phyloP scores from a whole-genome alignment of 495 filamentous ascomycete species.

The Hamigera avellanea region DNA sequence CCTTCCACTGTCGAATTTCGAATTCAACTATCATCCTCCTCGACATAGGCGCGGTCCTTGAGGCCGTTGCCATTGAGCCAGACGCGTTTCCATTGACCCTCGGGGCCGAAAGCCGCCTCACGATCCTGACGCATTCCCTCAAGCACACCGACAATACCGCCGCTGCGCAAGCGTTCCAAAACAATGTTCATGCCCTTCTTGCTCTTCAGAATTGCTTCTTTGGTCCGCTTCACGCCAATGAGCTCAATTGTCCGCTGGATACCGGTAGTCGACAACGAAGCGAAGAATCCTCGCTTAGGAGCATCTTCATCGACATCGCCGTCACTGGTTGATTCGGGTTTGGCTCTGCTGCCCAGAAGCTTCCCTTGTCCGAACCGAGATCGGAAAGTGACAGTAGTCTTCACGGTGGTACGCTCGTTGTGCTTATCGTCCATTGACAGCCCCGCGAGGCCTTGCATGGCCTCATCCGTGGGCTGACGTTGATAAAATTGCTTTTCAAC shows the following conservation, averaged over 20 bases:
- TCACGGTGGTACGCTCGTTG: constrained; percentile 64
- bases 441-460: constrained; percentile 10
- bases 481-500: constrained; percentile 78
- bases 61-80: constrained; percentile 28
- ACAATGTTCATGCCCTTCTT: constrained; percentile 95
- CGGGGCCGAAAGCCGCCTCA: constrained; percentile 32
- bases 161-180: constrained; percentile 68
- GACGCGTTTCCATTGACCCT: constrained; percentile 37
- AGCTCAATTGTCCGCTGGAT: constrained; percentile 84
- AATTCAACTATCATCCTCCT: constrained; percentile 21
- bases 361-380: constrained; percentile 70
- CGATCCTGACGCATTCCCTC: constrained; percentile 73
- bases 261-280: constrained; percentile 63
- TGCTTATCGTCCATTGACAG: constrained; percentile 26
- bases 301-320: constrained; percentile 36
- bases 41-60: constrained; percentile 12
- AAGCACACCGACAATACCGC: constrained; percentile 73
- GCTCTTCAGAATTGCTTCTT: constrained; percentile 73
- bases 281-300: constrained; percentile 51
- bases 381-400: constrained; percentile 72
- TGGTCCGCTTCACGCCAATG: constrained; percentile 73
- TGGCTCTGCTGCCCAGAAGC: constrained; percentile 41
- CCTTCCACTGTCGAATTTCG: no score
- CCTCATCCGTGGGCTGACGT: constrained; percentile 22
- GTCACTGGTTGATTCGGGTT: constrained; percentile 16